Conservation (phyloP, 2,329 filamentous ascomycete species). For the Fusarium fracticaudum region DNA sequence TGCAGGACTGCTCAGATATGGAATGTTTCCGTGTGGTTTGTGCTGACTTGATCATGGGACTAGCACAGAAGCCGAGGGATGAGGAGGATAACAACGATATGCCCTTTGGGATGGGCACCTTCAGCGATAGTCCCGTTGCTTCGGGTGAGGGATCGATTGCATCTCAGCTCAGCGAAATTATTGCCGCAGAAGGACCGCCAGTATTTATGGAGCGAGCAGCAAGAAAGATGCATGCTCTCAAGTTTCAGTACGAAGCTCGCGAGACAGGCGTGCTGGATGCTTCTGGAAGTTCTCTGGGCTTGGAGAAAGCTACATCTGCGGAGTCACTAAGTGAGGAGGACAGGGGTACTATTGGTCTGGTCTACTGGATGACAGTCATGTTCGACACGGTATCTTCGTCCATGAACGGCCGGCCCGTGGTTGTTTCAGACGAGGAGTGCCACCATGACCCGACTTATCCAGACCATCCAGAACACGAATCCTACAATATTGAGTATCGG, state of each 20-base stretch:
- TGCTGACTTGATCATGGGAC: constrained; percentile 53
- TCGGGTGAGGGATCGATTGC: constrained; percentile 38
- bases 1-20: constrained; percentile 50
- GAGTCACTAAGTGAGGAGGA: constrained; percentile 45
- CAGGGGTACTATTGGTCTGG: constrained; percentile 60
- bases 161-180: constrained; percentile 47
- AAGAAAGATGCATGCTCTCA: constrained; percentile 52
- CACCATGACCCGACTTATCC: constrained; percentile 47
- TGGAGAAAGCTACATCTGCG: constrained; percentile 35
- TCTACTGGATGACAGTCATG: constrained; percentile 70
- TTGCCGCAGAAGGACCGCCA: constrained; percentile 42
- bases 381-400: constrained; percentile 67
- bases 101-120: constrained; percentile 21
- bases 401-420: constrained; percentile 54
- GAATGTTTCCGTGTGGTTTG: constrained; percentile 54
- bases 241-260: constrained; percentile 47
- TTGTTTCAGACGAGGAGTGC: constrained; percentile 53
- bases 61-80: constrained; percentile 50
- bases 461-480: constrained; percentile 31
- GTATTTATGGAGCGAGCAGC: constrained; percentile 50
- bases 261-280: constrained; percentile 41
- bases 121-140: constrained; percentile 33
- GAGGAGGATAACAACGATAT: constrained; percentile 36
- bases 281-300: constrained; percentile 39
- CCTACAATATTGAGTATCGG: constrained; percentile 32